Evolutionary conservation across 345 rosid species (phyloP).

Genomic region (Ceriops tagal): DNA sequence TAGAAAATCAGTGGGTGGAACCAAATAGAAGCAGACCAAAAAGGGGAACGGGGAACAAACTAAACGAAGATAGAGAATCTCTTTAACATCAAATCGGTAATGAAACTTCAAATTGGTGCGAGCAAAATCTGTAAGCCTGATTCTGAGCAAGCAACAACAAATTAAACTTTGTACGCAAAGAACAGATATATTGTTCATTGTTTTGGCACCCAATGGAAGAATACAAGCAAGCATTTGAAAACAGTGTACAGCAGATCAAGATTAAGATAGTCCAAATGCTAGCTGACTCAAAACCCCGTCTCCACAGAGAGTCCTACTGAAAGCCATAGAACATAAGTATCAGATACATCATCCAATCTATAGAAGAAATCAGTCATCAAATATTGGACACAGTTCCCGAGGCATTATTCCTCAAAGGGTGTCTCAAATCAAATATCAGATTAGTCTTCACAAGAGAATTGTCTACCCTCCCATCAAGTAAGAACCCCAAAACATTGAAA

Average conservation of each 20-base stretch:
- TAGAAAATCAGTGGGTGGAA: slow-evolving; percentile 1
- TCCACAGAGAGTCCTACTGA: background rate
- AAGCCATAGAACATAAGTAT: background rate
- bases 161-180: background rate
- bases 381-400: background rate
- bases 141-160: slow-evolving; percentile 1
- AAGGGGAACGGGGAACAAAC: background rate
- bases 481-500: background rate
- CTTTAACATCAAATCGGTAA: background rate
- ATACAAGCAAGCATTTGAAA: background rate
- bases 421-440: slow-evolving; percentile 6
- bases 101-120: background rate
- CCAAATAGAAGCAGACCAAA: background rate
- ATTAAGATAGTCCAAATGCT: background rate
- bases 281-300: background rate
- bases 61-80: background rate
- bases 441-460: background rate
- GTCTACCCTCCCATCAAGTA: slow-evolving; percentile 6
- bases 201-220: background rate
- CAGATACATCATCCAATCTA: slow-evolving; percentile 3
- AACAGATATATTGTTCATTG: background rate
- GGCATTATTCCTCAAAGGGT: slow-evolving; percentile 1
- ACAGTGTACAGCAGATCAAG: slow-evolving; percentile 3
- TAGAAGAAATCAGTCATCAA: background rate
- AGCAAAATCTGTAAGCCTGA: background rate